Evolutionary conservation across 371 early-diverging fungal genomes (phyloP), one percentile per base, ranked within the genome.

Genomic region (Basidiobolus meristosporus): DNA sequence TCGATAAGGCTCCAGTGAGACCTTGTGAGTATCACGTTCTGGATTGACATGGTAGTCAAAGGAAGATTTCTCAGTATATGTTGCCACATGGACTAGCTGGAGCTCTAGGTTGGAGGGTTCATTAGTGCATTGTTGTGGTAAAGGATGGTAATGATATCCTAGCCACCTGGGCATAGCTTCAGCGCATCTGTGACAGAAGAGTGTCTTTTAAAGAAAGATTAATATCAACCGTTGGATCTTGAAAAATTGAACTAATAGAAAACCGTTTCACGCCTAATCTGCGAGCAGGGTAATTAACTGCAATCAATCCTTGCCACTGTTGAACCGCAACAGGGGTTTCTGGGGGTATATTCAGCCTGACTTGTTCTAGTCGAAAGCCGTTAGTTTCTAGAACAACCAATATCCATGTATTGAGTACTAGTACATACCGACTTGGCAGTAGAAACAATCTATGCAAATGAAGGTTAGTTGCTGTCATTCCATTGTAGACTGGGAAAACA

Each of bases 291-390:
- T 73, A 71, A 49, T 69, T 77, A 51, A 88, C 86, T 12, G 91
- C 91, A 34, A 90, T 70, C 18, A 92, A 57, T 3, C 69, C 68
- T 20, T 78, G 59, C 95, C 95, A 95, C 54, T 95, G 93, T 50
- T 83, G 87, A 7, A 88, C 87, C 1, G 77, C 87, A 2, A 83
- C 46, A 4, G 92, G 92, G 7, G 58, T 46, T 35, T 73, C 71
- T 1, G 66, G 45, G 7, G 80, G 49, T 16, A 88, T 43, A 7
- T 70, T 75, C 14, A 82, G 58, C 31, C 90, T 57, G 5, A 75
- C 65, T 53, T 81, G 76, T 44, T 84, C 89, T 76, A 57, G 36
- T 35, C 19, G 20, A 16, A 11, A 2, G 11, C 12, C 1, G 2
- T 17, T 7, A 3, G 15, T 7, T 33, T 32, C 11, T 12, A 16